Evolutionary conservation across 495 filamentous ascomycete species (phyloP), one percentile per base, ranked within the genome.

Genomic region (Penicillium paradoxum): DNA sequence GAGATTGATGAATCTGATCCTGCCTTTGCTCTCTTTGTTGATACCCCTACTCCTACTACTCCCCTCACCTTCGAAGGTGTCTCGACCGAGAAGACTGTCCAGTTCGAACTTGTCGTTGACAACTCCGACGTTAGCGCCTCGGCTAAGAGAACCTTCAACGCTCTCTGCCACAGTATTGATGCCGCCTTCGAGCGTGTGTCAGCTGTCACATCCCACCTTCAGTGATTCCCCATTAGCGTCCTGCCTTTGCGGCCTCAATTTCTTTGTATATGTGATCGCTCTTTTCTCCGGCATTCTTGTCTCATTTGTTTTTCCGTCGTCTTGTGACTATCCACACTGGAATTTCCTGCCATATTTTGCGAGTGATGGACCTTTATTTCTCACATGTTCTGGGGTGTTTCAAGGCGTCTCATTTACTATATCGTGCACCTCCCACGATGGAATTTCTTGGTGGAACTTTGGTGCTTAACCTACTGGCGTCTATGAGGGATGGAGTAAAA

Each of bases 81-180:
- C 41, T 66, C 73, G 49, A 54, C 73, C 6, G 82, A 83, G 41
- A 90, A 91, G 68, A 61, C 72, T 2, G 69, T 78, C 9, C 70
- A 77, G 25, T 79, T 78, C 50, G 80, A 87, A 57, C 73, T 90
- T 13, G 74, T 85, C 14, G 75, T 82, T n/a, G 80, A 84, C n/a
- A 55, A 59, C 13, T 57, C 49, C 8, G 56, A 67, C 43, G 38
- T 66, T 21, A 56, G 46, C 19, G 56, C 57, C n/a, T 57, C 66
- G 22, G 58, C 65, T 9, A 65, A 72, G 56, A 65, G 56, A 45
- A 69, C 66, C 10, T 74, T 82, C 51, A 67, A 68, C 49, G 59
- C 63, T 8, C 57, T 80, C n/a, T 79, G 76, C 56, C 55, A 64
- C 30, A 79, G 67, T 49, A 78, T 80, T 56, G 75, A 81, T 52